Base-by-base conservation (phyloP, 1,284 basidiomycete species). In the Peniophora sp. region DNA sequence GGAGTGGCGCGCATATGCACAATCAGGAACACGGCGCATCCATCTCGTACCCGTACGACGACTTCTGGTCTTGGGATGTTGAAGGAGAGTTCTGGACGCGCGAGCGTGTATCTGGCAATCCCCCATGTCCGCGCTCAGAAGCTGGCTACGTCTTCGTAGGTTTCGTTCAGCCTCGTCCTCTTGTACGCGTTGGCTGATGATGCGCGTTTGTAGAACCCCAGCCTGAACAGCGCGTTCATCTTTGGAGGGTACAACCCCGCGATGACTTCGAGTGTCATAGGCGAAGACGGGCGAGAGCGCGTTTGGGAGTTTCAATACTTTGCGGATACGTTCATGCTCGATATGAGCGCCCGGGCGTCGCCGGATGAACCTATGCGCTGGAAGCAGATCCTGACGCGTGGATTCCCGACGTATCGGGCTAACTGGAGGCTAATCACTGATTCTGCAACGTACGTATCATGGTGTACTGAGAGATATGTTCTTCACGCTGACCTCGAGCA, bases 241-340 rank as follows among this genome's bases (percentile, higher is more conserved):
- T 70, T 64, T 50, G 67, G 67, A n/a, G 69, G 69, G 1, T 70
- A 68, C 52, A 61, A 59, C 38, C 60, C 66, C n/a, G 49, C 48
- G 16, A 27, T 68, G 6, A 12, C 12, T 9, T 57, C 59, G 5
- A 63, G 63, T 2, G 24, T 52, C 35, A 32, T 55, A 39, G 19
- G 47, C 16, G 54, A 58, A 6, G 38, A 52, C 2, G 34, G 49
- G 23, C 22, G 25, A 11, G 63, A 41, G 39, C 64, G 51, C 44
- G 12, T 32, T 32, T 32, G 27, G 27, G 27, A 56, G n/a, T 69
- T 55, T 55, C 56, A 59, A 43, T 65, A 65, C 53, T 66, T 55
- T 51, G 61, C 63, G 17, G 63, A 69, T 50, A 60, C 64, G 10
- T 61, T 65, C 51, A 47, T 64, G 19, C 58, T 57, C 52, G 55